A percentile compares a stretch with the other conserved stretches of the same genome.
These are phyloP conservation scores for Mycena epipterygia DNA, from an alignment of 768 basidiomycete genomes.

Conservation along the genomic window DNA sequence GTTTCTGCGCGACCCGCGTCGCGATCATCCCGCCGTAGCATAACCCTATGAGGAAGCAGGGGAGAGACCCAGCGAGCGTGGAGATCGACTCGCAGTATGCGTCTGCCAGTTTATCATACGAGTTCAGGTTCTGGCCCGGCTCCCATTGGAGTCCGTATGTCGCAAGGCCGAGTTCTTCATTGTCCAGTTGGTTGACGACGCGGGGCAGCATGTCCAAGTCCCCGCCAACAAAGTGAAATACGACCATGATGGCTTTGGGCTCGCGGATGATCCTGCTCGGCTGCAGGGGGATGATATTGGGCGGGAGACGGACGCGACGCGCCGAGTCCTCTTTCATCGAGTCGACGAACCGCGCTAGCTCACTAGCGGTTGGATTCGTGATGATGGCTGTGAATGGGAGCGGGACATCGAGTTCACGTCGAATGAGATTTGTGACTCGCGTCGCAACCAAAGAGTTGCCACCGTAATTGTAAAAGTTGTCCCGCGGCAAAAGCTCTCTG, in stretches of 20 bases:
- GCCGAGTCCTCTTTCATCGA: background rate
- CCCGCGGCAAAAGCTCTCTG: constrained; percentile 7
- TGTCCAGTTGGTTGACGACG: constrained; percentile 17
- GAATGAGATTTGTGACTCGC: constrained; percentile 17
- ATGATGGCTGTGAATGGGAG: constrained; percentile 24
- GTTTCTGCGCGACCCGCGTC: background rate
- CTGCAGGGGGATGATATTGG: background rate
- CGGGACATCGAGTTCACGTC: constrained; percentile 10
- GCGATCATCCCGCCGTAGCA: constrained; percentile 25
- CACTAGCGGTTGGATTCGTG: constrained; percentile 17
- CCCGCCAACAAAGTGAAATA: constrained; percentile 17
- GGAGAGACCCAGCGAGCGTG: constrained; percentile 12
- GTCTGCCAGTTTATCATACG: background rate
- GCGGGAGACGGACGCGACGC: background rate
- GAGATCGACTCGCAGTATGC: constrained; percentile 19
- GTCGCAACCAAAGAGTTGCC: constrained; percentile 19
- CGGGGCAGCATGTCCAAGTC: constrained; percentile 7
- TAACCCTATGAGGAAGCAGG: constrained; percentile 23
- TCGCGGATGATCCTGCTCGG: constrained; percentile 8
- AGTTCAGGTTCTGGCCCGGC: background rate
- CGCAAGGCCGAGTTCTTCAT: constrained; percentile 9
- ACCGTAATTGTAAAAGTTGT: constrained; percentile 21
- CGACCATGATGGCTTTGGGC: constrained; percentile 15
- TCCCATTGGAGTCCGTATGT: constrained; percentile 9
- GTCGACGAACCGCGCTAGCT: constrained; percentile 17